These are phyloP conservation scores for Solanum corneliomulleri DNA, from an alignment of 257 asterid species.

Conservation along the genomic window DNA sequence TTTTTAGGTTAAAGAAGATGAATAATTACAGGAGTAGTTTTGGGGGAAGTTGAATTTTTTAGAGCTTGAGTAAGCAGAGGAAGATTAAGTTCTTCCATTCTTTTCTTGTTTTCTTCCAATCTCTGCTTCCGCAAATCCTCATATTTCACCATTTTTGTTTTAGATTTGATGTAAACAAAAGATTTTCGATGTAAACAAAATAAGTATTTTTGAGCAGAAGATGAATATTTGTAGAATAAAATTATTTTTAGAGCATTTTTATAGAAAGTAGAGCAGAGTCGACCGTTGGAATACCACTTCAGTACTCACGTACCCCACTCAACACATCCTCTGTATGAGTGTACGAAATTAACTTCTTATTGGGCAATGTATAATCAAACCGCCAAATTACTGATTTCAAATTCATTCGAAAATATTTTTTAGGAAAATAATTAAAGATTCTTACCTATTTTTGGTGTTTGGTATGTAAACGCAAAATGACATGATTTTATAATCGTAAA, in stretches of 20 bases:
- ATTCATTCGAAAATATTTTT: background rate
- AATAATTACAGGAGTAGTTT: conserved; percentile 49
- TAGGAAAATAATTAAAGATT: background rate
- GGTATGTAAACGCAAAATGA: too few species aligned
- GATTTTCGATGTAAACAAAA: background rate
- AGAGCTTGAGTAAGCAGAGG: conserved; percentile 70
- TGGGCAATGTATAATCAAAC: background rate
- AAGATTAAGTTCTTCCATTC: conserved; percentile 79
- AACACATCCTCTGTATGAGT: background rate
- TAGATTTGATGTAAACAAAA: background rate
- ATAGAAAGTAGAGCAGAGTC: conserved; percentile 10
- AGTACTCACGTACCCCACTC: background rate
- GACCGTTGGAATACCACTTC: conserved; percentile 66
- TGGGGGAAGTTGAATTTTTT: conserved; percentile 47
- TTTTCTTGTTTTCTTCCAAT: conserved; percentile 80
- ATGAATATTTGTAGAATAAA: background rate
- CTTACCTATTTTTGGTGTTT: background rate
- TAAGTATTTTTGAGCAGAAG: background rate
- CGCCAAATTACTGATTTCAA: background rate
- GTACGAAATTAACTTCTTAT: background rate
- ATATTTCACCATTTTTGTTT: conserved; percentile 44
- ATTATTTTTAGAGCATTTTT: background rate
- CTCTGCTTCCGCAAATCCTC: conserved; percentile 56
- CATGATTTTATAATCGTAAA: background rate
- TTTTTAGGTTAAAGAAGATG: background rate